phyloP scores from a whole-genome alignment of 805 yeast genomes.

The Candida maesae region DNA sequence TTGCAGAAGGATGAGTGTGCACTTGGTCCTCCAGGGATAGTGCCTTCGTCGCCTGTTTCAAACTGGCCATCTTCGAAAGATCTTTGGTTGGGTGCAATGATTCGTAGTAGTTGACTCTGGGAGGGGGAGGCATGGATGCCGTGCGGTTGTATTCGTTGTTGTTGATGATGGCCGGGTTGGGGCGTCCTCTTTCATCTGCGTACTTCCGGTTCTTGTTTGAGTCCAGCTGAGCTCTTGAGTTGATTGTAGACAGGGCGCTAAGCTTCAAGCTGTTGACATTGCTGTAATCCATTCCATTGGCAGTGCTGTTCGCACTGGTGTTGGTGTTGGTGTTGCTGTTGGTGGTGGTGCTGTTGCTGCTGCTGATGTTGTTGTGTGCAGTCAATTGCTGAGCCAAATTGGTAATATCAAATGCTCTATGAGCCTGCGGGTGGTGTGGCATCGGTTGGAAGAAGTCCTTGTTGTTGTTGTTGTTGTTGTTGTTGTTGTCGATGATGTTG shows the following conservation, averaged over 20 bases:
- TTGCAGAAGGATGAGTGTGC: too few relatives aligned
- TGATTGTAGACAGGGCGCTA: constrained; percentile 65
- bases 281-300: constrained; percentile 17
- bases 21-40: constrained; percentile 8
- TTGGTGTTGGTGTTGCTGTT: too few relatives aligned
- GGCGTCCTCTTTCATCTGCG: constrained; percentile 20
- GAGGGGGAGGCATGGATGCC: constrained; percentile 26
- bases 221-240: constrained; percentile 45
- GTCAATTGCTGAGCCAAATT: constrained; percentile 28
- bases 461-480: too few relatives aligned
- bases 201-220: constrained; percentile 29
- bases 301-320: too few relatives aligned
- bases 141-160: constrained; percentile 14
- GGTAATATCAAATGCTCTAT: constrained; percentile 23
- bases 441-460: constrained; percentile 5
- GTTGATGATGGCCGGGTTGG: too few relatives aligned
- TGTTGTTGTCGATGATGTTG: too few relatives aligned
- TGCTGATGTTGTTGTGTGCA: too few relatives aligned
- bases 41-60: constrained; percentile 22
- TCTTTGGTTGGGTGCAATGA: constrained; percentile 10
- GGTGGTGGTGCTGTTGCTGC: too few relatives aligned
- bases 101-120: constrained; percentile 24
- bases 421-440: constrained; percentile 11
- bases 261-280: constrained; percentile 47
- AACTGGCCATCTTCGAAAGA: constrained; percentile 19